These are phyloP conservation scores for Saccharomycopsis babjevae DNA, from an alignment of 805 yeast genomes.

Conservation along the genomic window DNA sequence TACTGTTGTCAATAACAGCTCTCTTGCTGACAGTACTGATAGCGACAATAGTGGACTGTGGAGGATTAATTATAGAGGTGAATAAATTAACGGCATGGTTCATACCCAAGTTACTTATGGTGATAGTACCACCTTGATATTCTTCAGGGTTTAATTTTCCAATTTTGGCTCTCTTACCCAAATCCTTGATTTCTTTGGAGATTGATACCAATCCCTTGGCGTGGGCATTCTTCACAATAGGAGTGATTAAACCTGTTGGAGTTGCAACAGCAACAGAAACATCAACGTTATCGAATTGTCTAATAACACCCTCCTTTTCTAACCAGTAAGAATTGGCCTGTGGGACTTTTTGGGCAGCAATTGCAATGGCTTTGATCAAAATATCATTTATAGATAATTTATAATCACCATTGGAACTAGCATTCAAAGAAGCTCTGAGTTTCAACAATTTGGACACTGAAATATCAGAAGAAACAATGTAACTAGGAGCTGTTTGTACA, in stretches of 20 bases:
- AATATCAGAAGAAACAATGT: conserved; percentile 79
- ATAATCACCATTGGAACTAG: conserved; percentile 75
- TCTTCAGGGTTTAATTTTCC: conserved; percentile 92
- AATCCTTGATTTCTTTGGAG: conserved; percentile 76
- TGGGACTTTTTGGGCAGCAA: conserved; percentile 84
- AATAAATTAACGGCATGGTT: conserved; percentile 85
- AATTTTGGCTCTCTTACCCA: conserved; percentile 92
- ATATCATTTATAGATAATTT: conserved; percentile 90
- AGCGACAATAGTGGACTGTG: conserved; percentile 90
- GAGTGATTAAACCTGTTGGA: conserved; percentile 94
- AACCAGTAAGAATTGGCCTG: conserved; percentile 92
- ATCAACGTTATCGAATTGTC: conserved; percentile 87
- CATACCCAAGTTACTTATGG: conserved; percentile 98
- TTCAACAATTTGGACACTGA: conserved; percentile 85
- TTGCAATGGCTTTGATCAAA: conserved; percentile 87
- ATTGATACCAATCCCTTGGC: conserved; percentile 76
- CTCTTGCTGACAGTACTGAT: conserved; percentile 86
- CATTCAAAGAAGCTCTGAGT: conserved; percentile 82
- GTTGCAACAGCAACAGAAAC: conserved; percentile 98
- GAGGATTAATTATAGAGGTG: conserved; percentile 97
- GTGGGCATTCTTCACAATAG: conserved; percentile 85
- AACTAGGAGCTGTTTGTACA: conserved; percentile 80
- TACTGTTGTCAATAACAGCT: conserved; percentile 85
- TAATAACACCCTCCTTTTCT: conserved; percentile 77
- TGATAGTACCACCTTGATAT: conserved; percentile 98